A percentile compares a stretch with the other conserved stretches of the same genome.
Evolutionary conservation across 805 yeast genomes (phyloP).

Genomic region (Nakazawaea anatomiae): DNA sequence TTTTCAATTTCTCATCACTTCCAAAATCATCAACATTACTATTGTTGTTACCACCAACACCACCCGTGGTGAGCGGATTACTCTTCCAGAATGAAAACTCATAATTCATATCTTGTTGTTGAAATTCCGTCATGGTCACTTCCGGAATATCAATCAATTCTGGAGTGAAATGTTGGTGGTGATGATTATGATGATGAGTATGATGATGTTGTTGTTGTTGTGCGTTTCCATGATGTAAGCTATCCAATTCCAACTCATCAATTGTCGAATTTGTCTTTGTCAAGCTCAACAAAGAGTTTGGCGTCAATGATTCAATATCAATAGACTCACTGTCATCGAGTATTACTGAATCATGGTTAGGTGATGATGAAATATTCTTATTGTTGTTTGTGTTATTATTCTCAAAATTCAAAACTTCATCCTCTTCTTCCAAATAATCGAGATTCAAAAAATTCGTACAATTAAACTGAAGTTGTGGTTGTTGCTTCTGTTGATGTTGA

Average conservation of each 20-base stretch:
- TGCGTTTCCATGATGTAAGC: background rate
- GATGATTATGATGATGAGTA: background rate
- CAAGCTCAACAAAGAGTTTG: constrained; percentile 13
- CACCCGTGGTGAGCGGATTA: too few species aligned
- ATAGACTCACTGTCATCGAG: constrained; percentile 12
- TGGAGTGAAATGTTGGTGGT: constrained; percentile 6
- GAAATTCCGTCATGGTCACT: background rate
- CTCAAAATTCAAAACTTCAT: background rate
- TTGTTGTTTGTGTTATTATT: background rate
- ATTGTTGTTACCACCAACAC: background rate
- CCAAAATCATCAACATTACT: too few species aligned
- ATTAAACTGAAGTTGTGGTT: background rate
- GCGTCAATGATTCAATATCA: constrained; percentile 12
- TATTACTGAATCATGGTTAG: background rate
- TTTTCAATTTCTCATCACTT: background rate
- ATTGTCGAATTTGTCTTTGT: constrained; percentile 16
- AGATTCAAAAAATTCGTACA: constrained; percentile 7
- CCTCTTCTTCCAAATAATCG: constrained; percentile 1
- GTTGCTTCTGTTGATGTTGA: background rate
- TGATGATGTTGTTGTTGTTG: background rate
- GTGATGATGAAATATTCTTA: constrained; percentile 1
- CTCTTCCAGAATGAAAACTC: constrained; percentile 10
- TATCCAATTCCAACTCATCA: constrained; percentile 10
- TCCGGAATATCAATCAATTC: constrained; percentile 11
- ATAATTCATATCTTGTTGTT: background rate